Base-by-base conservation (phyloP, 495 filamentous ascomycete species). In the Tuber aestivum region DNA sequence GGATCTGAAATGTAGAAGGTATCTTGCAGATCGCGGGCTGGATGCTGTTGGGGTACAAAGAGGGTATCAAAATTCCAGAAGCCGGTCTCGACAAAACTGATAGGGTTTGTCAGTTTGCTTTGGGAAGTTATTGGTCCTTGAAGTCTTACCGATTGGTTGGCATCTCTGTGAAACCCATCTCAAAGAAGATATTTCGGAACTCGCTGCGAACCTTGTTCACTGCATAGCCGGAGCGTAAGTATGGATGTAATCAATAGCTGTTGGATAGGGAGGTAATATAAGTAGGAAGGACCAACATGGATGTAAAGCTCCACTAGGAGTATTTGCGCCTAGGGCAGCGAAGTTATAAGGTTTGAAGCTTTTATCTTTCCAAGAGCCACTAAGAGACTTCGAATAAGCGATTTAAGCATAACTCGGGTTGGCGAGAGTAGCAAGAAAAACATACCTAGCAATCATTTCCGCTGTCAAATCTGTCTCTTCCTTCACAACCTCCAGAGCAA, bases 1-100 rank as follows among this genome's bases (percentile, higher is more conserved):
- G 95, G 95, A 79, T 98, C 95, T 70, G 94, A 93, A 82, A 97
- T 94, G 86, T 97, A 98, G 88, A 98, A 97, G 69, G 95, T 99
- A 83, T 98, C 94, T 88, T 97, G 95, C 48, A 97, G 86, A 82
- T 97, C 95, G 80, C 95, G 93, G 76, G 95, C 94, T 44, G 95
- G 95, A 84, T 97, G 95, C 87, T 97, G 95, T 85, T 99, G 95
- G 40, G 94, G 94, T 37, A 99, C 94, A 86, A 94, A 97, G 75
- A 99, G 94, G 65, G 94, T 90, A 80, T 98, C 95, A 84, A 98
- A 98, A 85, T 97, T 97, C 92, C 95, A 99, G 90, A 97, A 97
- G 56, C 94, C 94, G 35, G 93, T 94, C 86, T 99, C 95, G 75
- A 97, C 94, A 83, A 90, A 95, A 81, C 91, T 91, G 80, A 35